A percentile compares a stretch with the other conserved stretches of the same genome.
These are phyloP conservation scores for Moricandia moricandioides DNA, from an alignment of 345 rosid genomes.

Conservation along the genomic window DNA sequence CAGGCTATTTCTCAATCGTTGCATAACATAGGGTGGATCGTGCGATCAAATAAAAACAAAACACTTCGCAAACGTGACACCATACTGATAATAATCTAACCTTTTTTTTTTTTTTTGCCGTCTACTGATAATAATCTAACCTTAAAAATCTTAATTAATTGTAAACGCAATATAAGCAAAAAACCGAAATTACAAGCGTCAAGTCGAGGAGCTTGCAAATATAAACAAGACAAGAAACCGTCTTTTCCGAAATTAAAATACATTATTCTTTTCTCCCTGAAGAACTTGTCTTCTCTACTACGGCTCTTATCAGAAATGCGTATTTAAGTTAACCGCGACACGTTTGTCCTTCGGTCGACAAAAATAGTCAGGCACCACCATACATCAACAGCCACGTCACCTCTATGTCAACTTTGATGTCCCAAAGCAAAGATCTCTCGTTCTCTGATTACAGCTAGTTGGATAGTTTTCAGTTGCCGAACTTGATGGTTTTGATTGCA, in stretches of 20 bases:
- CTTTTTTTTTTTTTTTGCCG: no score
- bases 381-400: constrained; percentile 21
- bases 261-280: neutral
- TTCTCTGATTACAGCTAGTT: constrained; percentile 2
- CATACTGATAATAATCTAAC: no score
- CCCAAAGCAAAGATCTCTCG: constrained; percentile 18
- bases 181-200: constrained; percentile 21
- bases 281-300: constrained; percentile 12
- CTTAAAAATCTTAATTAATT: neutral
- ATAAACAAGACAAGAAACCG: constrained; percentile 19
- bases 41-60: neutral
- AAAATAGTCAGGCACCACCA: constrained; percentile 21
- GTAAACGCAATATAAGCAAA: neutral
- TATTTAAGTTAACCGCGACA: constrained; percentile 29
- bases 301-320: constrained; percentile 28
- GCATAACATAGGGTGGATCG: neutral
- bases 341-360: constrained; percentile 9
- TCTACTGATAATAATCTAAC: no score
- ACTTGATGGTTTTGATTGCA: neutral
- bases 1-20: neutral
- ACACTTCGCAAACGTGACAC: neutral
- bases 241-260: neutral
- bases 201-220: constrained; percentile 25
- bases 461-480: constrained; percentile 17
- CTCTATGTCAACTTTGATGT: constrained; percentile 28